Base-by-base conservation (phyloP, 495 filamentous ascomycete species). In the Podospora australis region DNA sequence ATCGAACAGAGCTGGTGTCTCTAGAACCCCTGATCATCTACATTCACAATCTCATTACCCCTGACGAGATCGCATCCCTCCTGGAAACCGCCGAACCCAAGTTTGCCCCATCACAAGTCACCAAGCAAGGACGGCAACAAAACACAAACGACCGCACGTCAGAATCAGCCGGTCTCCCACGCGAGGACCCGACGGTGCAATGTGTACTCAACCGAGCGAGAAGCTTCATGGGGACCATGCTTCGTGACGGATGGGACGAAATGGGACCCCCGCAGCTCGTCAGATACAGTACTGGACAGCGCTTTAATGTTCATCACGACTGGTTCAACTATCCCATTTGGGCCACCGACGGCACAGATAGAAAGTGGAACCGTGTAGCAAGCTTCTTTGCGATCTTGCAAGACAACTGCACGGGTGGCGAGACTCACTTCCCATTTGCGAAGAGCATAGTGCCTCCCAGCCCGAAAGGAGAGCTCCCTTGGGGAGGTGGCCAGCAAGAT, bases 191-290 rank as follows among this genome's bases (percentile, higher is more conserved):
- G 0, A 53, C 67, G 10, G 71, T 75, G 8, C 40, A 49, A 13
- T 77, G 73, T 43, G 68, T 73, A 21, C 50, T 77, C 1, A 52
- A 29, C 16, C 65, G 73, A 1, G 57, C 71, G 1, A 55, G 66
- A 13, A 44, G 28, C 5, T 75, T 77, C 53, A 50, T 77, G 39
- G 73, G 73, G 19, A 66, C 65, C 3, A 67, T 71, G 67, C 19
- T 74, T 6, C 58, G 67, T 13, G 59, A 70, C 22, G 58, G 60
- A 4, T 67, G 65, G 54, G 68, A 74, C 52, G 69, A 73, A 46
- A 71, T 75, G 58, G 72, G 72, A 0, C 65, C 68, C 0, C 68
- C 72, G 21, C 73, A 77, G 54, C 57, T 77, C n/a, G 73, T 77
- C 22, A 66, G 67, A 10, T 77, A 77, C 51, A 60, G 59, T 1